phyloP scores from a whole-genome alignment of 345 rosid genomes.

The Eucalyptus coolabah region DNA sequence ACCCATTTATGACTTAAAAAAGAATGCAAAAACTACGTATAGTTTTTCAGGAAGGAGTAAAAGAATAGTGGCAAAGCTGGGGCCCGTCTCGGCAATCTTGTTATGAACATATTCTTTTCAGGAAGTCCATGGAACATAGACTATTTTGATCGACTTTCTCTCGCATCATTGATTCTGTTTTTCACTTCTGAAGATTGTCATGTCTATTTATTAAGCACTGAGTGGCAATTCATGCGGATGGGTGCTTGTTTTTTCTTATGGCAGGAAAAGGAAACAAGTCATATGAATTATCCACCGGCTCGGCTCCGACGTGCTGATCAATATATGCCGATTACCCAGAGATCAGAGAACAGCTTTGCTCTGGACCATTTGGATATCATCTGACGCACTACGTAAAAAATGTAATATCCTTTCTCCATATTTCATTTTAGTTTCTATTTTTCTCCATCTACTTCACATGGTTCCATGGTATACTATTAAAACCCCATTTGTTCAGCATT shows the following conservation, averaged over 20 bases:
- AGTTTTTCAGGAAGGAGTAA: not conserved
- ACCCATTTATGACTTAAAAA: not conserved
- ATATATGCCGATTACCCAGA: conserved; percentile 72
- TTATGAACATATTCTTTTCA: not conserved
- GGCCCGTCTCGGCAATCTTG: not conserved
- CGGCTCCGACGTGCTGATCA: conserved; percentile 84
- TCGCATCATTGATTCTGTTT: not conserved
- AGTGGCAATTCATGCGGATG: not conserved
- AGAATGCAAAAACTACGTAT: not conserved
- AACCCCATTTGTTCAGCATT: too few species aligned
- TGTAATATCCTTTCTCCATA: too few species aligned
- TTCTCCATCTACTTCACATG: too few species aligned
- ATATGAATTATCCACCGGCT: conserved; percentile 38
- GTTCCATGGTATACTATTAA: too few species aligned
- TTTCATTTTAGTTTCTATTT: too few species aligned
- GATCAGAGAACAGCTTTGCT: conserved; percentile 48
- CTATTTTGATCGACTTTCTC: not conserved
- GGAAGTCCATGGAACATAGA: not conserved
- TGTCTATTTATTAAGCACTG: not conserved
- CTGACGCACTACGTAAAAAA: too few species aligned
- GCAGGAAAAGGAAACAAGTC: conserved; percentile 23
- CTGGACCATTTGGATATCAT: too few species aligned
- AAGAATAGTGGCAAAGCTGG: not conserved
- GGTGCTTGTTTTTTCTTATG: not conserved
- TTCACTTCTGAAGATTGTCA: not conserved